Evolutionary conservation across 805 yeast genomes (phyloP), one percentile per base, ranked within the genome.

Genomic region (Metschnikowia borealis): DNA sequence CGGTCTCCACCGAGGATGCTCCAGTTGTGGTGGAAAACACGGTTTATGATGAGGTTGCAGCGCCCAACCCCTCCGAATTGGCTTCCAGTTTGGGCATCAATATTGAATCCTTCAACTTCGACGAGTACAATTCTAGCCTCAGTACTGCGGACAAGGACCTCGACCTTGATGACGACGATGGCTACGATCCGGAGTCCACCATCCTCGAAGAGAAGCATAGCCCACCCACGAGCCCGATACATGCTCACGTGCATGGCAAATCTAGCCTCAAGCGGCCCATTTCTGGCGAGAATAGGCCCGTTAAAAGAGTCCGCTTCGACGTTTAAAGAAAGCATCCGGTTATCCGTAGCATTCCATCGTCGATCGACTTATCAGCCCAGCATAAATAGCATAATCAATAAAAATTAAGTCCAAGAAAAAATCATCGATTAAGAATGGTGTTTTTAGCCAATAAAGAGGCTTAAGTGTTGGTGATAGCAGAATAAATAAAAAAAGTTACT

Each of bases 271-370:
- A 66, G 52, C 56, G 70, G 20, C 44, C 56, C 13, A 47, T 36
- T 18, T 51, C 49, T 6, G 57, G 49, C 3, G 60, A 57, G 15
- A 51, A 49, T 35, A 46, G 51, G 42, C 53, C 52, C 11, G 57
- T 55, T 7, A 70, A 71, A 54, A 57, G 67, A 38, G 76, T 71
- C 1, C 58, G 75, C 42, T 71, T 70, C 49, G 67, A 58, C 23
- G 55, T 54, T 7, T 56, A 44, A 33, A 15, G 23, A 18, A 18
- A 15, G n/a, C 7, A 8, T 15, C 20, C 13, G 13, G 18, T 8
- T 26, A 10, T 26, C 29, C 11, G 11, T 26, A 8, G 11, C 29
- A 26, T 26, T 8, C 29, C 29, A 26, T 26, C 29, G 29, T 26
- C 29, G 5, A 26, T 26, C 29, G 29, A 26, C 29, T 26, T 2